Conservation (phyloP, 1,284 basidiomycete genomes). For the Ceratobasidium sp. region DNA sequence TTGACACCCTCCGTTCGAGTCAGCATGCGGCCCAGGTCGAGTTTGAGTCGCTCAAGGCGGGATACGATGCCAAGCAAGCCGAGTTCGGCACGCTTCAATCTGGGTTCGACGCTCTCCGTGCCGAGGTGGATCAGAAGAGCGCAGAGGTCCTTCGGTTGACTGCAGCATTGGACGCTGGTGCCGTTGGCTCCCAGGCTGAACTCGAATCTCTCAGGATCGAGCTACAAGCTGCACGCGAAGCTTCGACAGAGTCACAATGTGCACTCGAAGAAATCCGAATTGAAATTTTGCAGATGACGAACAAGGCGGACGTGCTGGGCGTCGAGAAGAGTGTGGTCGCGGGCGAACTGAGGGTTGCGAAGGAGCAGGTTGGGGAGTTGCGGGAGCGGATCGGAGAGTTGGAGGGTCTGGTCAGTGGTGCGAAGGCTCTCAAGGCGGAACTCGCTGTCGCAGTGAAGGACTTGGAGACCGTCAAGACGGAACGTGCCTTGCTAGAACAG, state of each 20-base stretch:
- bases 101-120: conserved; percentile 30
- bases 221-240: conserved; percentile 18
- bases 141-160: conserved; percentile 19
- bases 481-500: conserved; percentile 22
- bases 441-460: conserved; percentile 14
- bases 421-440: conserved; percentile 24
- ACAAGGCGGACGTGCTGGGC: conserved; percentile 20
- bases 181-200: conserved; percentile 10
- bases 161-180: conserved; percentile 26
- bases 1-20: conserved; percentile 23
- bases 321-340: conserved; percentile 42
- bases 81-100: conserved; percentile 39
- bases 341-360: conserved; percentile 32
- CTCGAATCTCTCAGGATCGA: neutral
- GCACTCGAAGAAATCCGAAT: conserved; percentile 4
- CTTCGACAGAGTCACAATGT: conserved; percentile 6
- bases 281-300: neutral
- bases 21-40: conserved; percentile 17
- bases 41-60: conserved; percentile 30
- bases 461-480: neutral
- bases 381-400: conserved; percentile 14
- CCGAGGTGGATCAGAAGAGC: conserved; percentile 32
- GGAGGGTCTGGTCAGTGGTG: conserved; percentile 3
- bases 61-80: conserved; percentile 41
- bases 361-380: conserved; percentile 36